Percentiles rank a stretch among this genome's conserved stretches.
phyloP scores from a whole-genome alignment of 805 yeast species.

The Saturnispora besseyi region DNA sequence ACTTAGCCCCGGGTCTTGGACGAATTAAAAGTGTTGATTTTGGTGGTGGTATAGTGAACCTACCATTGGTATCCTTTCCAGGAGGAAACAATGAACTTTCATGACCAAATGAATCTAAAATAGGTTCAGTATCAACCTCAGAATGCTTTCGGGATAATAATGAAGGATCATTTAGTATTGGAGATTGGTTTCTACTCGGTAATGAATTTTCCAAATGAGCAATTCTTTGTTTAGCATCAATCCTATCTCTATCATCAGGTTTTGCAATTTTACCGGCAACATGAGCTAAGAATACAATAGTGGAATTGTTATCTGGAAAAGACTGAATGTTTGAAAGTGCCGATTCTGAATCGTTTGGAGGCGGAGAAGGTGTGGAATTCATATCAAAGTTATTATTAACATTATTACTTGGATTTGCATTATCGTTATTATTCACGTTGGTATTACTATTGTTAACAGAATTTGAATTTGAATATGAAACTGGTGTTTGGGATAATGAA shows the following conservation, averaged over 20 bases:
- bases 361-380: not conserved
- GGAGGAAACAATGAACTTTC: slow-evolving; percentile 21
- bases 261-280: slow-evolving; percentile 72
- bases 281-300: slow-evolving; percentile 63
- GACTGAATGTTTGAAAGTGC: slow-evolving; percentile 2
- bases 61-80: slow-evolving; percentile 13
- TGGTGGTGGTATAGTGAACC: slow-evolving; percentile 37
- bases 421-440: not conserved
- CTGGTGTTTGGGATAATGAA: not conserved
- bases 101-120: slow-evolving; percentile 24
- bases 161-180: not conserved
- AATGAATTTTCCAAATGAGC: slow-evolving; percentile 33
- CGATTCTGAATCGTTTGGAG: slow-evolving; percentile 4
- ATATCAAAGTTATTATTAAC: not conserved
- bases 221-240: slow-evolving; percentile 43
- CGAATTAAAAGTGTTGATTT: slow-evolving; percentile 34
- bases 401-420: not conserved
- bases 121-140: slow-evolving; percentile 13
- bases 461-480: no score
- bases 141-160: not conserved
- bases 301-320: slow-evolving; percentile 30
- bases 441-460: not conserved
- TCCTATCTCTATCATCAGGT: slow-evolving; percentile 56
- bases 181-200: slow-evolving; percentile 6
- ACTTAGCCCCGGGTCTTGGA: slow-evolving; percentile 37